phyloP scores from a whole-genome alignment of 176 grass and related monocot species.

The Oryza glaberrima region DNA sequence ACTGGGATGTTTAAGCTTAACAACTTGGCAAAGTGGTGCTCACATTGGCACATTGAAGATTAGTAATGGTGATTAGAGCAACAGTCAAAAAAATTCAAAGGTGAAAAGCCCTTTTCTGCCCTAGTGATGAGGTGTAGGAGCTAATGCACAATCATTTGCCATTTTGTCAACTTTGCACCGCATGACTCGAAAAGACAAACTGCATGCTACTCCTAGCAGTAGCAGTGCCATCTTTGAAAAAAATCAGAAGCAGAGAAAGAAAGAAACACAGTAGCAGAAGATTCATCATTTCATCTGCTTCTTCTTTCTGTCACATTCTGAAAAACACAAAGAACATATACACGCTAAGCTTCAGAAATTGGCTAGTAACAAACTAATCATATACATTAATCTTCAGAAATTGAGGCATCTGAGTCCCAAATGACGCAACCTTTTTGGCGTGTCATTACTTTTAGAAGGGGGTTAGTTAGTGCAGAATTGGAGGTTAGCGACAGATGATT shows the following conservation, averaged over 20 bases:
- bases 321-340: not conserved
- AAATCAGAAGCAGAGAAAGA: not conserved
- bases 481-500: conserved; percentile 39
- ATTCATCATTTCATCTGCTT: not conserved
- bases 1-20: not conserved
- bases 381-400: not conserved
- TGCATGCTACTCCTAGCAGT: not conserved
- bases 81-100: conserved; percentile 34
- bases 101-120: conserved; percentile 30
- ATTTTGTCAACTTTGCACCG: not conserved
- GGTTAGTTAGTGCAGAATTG: conserved; percentile 46
- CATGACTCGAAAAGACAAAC: conserved; percentile 19
- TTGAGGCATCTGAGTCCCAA: not conserved
- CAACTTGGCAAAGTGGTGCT: not conserved
- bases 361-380: not conserved
- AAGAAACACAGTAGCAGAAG: not conserved
- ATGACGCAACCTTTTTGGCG: conserved; percentile 18
- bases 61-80: not conserved
- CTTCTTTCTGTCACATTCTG: conserved; percentile 1
- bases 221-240: conserved; percentile 13
- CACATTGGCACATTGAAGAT: not conserved
- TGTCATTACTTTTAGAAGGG: conserved; percentile 41
- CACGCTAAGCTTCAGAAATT: not conserved
- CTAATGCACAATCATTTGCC: conserved; percentile 49
- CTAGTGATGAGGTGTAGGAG: conserved; percentile 24